Conservation (phyloP, 2,329 filamentous ascomycete genomes). For the Fusarium goolgardi region DNA sequence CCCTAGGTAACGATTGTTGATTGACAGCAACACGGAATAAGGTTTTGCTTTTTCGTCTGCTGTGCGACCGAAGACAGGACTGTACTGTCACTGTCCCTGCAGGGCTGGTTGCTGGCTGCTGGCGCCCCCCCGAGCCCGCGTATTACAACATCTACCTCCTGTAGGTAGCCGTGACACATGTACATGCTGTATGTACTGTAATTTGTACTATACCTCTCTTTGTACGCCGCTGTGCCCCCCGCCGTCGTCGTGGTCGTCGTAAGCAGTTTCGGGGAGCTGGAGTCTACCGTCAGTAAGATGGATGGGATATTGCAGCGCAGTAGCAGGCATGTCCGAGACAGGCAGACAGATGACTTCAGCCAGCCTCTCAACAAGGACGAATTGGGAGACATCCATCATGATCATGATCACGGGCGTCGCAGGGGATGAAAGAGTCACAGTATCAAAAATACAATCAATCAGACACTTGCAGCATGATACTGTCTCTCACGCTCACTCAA, state of each 20-base stretch:
- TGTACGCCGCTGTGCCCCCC: conserved; percentile 25
- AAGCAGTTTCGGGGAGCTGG: conserved; percentile 21
- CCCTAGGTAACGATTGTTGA: conserved; percentile 24
- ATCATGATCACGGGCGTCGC: conserved; percentile 22
- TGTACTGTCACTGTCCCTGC: neutral
- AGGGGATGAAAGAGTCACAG: conserved; percentile 1
- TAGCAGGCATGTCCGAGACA: conserved; percentile 41
- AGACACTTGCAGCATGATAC: conserved; percentile 7
- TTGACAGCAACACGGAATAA: conserved; percentile 25
- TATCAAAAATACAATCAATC: conserved; percentile 13
- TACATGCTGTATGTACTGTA: conserved; percentile 10
- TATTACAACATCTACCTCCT: conserved; percentile 6
- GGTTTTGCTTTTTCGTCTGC: conserved; percentile 15
- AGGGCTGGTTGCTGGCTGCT: neutral
- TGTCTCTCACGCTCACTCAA: neutral
- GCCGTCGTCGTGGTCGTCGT: conserved; percentile 21
- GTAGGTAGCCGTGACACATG: neutral
- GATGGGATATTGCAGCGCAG: conserved; percentile 8
- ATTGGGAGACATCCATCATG: conserved; percentile 11
- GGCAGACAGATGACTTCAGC: conserved; percentile 27
- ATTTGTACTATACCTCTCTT: neutral
- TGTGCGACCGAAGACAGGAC: neutral
- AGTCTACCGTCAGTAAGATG: conserved; percentile 23
- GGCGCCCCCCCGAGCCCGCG: neutral
- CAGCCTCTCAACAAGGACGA: conserved; percentile 16